Conservation (phyloP, 1,139 yeast genomes). For the Chernovozyma aurita region DNA sequence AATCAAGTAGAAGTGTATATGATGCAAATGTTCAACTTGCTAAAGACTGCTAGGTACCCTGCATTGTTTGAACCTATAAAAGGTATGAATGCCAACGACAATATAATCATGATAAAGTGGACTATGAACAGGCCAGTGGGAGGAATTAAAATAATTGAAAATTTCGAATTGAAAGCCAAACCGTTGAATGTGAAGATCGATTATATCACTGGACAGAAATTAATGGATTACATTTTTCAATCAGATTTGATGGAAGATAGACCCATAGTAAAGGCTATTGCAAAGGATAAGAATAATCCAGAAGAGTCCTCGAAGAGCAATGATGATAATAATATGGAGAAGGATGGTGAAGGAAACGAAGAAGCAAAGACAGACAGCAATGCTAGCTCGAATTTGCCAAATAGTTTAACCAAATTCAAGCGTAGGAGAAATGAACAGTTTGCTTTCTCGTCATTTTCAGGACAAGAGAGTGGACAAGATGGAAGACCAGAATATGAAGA, state of each 20-base stretch:
- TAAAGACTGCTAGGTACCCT: constrained; percentile 30
- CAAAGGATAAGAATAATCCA: neutral
- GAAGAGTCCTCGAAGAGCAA: constrained; percentile 1
- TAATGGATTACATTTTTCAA: constrained; percentile 55
- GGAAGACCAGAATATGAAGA: constrained; percentile 21
- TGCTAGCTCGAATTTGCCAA: neutral
- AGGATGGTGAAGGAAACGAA: constrained; percentile 5
- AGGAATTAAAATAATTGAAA: constrained; percentile 59
- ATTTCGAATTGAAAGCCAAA: constrained; percentile 46
- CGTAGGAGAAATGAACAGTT: neutral
- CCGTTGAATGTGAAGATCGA: constrained; percentile 60
- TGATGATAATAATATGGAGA: constrained; percentile 8
- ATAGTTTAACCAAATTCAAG: neutral
- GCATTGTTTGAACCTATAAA: constrained; percentile 33
- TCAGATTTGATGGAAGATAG: constrained; percentile 31
- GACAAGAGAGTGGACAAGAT: neutral
- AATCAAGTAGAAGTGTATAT: constrained; percentile 41
- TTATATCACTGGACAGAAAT: constrained; percentile 53
- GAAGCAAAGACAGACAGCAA: constrained; percentile 3
- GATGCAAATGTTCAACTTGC: constrained; percentile 39
- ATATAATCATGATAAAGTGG: constrained; percentile 52
- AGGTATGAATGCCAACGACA: constrained; percentile 11
- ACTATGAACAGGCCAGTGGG: constrained; percentile 63
- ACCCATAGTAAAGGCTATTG: constrained; percentile 16
- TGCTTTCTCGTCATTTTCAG: neutral